Percentiles rank a stretch among this genome's conserved stretches.
Evolutionary conservation across 2,329 filamentous ascomycete genomes (phyloP).

Genomic region (Claviceps purpurea): DNA sequence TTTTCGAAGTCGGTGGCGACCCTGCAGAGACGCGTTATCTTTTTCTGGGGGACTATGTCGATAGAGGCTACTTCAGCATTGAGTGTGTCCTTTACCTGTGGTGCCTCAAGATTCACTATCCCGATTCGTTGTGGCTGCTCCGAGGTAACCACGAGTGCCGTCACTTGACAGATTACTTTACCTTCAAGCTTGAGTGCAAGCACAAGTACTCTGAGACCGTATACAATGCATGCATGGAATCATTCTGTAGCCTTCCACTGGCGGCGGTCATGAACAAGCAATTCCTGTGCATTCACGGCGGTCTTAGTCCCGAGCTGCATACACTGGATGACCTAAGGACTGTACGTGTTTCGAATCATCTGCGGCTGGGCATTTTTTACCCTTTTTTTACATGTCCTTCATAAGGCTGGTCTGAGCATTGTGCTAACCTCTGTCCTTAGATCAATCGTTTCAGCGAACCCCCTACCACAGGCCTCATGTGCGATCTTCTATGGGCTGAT

Average conservation of each 20-base stretch:
- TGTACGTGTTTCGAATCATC: conserved; percentile 34
- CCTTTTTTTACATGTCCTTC: neutral
- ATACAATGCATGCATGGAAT: conserved; percentile 97
- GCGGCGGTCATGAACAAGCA: conserved; percentile 99
- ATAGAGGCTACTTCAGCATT: conserved; percentile 97
- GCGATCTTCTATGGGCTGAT: conserved; percentile 97
- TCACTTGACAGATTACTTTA: conserved; percentile 99
- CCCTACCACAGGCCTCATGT: conserved; percentile 95
- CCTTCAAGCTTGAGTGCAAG: conserved; percentile 98
- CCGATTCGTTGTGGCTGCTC: conserved; percentile 90
- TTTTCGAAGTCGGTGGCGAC: conserved; percentile 96
- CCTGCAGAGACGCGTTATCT: conserved; percentile 92
- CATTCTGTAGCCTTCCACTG: conserved; percentile 85
- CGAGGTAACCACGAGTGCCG: conserved; percentile 98
- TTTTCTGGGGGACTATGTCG: conserved; percentile 95
- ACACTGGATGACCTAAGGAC: conserved; percentile 87
- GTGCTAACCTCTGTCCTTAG: conserved; percentile 26
- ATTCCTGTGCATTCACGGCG: conserved; percentile 96
- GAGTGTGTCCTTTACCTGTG: conserved; percentile 98
- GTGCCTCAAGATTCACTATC: conserved; percentile 98
- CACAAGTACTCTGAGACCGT: conserved; percentile 97
- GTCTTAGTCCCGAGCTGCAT: conserved; percentile 88
- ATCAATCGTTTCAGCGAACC: conserved; percentile 97
- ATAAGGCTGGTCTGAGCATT: too few relatives aligned
- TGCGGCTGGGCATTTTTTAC: neutral